A percentile compares a stretch with the other conserved stretches of the same genome.
phyloP scores from a whole-genome alignment of 805 yeast genomes.

The Candida sonorensis region DNA sequence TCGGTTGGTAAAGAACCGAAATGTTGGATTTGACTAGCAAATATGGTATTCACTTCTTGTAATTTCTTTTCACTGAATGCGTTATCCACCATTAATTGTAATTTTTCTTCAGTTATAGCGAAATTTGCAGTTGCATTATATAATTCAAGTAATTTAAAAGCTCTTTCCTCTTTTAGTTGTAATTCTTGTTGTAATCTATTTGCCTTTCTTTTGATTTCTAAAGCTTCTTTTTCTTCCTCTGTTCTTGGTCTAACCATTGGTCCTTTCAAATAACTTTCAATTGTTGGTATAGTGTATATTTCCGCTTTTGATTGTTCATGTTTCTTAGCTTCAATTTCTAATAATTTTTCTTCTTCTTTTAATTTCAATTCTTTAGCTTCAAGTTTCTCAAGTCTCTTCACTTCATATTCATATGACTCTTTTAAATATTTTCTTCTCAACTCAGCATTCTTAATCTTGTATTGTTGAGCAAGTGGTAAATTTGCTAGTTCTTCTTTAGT shows the following conservation, averaged over 20 bases:
- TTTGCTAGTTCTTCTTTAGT: slow-evolving; percentile 26
- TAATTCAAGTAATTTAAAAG: slow-evolving; percentile 55
- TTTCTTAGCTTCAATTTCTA: slow-evolving; percentile 26
- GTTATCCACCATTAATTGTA: slow-evolving; percentile 48
- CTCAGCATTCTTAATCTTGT: slow-evolving; percentile 47
- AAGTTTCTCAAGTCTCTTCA: slow-evolving; percentile 29
- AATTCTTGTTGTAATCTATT: slow-evolving; percentile 58
- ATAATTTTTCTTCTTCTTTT: slow-evolving; percentile 20
- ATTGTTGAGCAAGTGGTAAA: slow-evolving; percentile 33
- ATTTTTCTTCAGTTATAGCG: slow-evolving; percentile 65
- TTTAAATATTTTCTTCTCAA: slow-evolving; percentile 67
- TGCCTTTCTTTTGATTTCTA: slow-evolving; percentile 54
- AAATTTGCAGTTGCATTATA: slow-evolving; percentile 65
- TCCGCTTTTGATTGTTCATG: slow-evolving; percentile 46
- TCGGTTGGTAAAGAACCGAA: slow-evolving; percentile 16
- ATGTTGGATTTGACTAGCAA: slow-evolving; percentile 14
- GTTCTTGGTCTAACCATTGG: slow-evolving; percentile 72
- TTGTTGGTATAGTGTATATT: slow-evolving; percentile 70
- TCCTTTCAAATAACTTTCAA: slow-evolving; percentile 58
- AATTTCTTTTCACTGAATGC: slow-evolving; percentile 41
- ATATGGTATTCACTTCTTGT: slow-evolving; percentile 16
- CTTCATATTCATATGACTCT: slow-evolving; percentile 44
- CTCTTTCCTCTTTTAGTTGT: slow-evolving; percentile 43
- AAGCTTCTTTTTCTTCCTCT: slow-evolving; percentile 52
- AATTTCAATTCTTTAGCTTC: slow-evolving; percentile 18